Evolutionary conservation across 177 flowering plant species (phyloP).

Genomic region (Vitis hybrid): DNA sequence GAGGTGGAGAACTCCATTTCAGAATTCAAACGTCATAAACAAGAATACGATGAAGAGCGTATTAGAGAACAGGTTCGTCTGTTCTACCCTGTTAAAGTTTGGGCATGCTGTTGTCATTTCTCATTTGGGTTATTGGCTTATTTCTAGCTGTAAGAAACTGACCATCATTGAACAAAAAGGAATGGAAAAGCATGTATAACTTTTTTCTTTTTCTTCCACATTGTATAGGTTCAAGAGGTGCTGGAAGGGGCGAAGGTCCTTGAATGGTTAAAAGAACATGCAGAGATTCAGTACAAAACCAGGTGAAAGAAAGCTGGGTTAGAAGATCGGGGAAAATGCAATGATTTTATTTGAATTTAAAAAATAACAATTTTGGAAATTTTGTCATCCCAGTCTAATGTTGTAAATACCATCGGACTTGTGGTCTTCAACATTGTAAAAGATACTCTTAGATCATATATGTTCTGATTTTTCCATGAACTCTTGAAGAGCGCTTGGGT

Average conservation of each 20-base stretch:
- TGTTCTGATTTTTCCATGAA: too few species aligned
- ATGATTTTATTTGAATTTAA: too few species aligned
- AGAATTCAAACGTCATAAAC: conserved; percentile 72
- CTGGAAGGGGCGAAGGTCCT: conserved; percentile 52
- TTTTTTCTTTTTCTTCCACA: background rate
- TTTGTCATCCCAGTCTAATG: too few species aligned
- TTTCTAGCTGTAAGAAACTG: too few species aligned
- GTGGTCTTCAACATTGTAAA: background rate
- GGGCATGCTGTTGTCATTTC: background rate
- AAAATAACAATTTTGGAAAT: too few species aligned
- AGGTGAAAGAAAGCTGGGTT: conserved; percentile 28
- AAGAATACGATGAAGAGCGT: conserved; percentile 90
- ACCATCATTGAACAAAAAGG: too few species aligned
- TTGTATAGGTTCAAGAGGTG: conserved; percentile 71
- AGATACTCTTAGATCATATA: too few species aligned
- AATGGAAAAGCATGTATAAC: background rate
- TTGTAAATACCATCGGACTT: too few species aligned
- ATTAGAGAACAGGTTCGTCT: conserved; percentile 67
- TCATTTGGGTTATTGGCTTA: background rate
- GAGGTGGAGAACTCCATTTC: conserved; percentile 81
- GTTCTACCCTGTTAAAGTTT: background rate
- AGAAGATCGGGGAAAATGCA: too few species aligned
- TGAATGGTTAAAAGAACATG: conserved; percentile 84
- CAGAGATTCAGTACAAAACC: conserved; percentile 66
- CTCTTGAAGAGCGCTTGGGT: too few species aligned